These are phyloP conservation scores for Stentor coeruleus DNA, from an alignment of 73 alveolate species.

Conservation along the genomic window DNA sequence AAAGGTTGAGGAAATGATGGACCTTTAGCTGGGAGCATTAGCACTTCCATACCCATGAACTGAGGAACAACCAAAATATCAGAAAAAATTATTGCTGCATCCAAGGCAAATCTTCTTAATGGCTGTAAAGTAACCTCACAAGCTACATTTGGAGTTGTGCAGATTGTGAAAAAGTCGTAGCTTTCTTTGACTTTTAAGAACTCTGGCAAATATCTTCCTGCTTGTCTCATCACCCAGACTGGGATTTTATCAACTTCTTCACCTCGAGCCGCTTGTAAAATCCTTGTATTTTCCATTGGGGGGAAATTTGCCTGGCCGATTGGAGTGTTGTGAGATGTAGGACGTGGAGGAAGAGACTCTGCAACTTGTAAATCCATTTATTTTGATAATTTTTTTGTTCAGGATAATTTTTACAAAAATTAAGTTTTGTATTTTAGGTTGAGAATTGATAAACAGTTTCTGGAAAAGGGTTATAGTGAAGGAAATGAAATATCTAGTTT, in stretches of 20 bases:
- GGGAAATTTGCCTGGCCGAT: neutral
- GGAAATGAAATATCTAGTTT: too few species aligned
- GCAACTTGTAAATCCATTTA: conserved; percentile 11
- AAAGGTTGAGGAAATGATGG: conserved; percentile 60
- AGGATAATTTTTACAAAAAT: too few species aligned
- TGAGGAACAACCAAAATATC: conserved; percentile 68
- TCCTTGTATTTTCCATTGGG: neutral
- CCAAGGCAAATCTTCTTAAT: conserved; percentile 49
- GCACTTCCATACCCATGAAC: conserved; percentile 71
- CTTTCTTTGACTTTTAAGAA: conserved; percentile 37
- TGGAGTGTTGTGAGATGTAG: neutral
- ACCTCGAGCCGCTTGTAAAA: neutral
- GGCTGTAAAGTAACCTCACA: conserved; percentile 75
- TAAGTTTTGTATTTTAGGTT: too few species aligned
- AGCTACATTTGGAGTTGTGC: conserved; percentile 61
- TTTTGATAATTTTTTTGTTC: too few species aligned
- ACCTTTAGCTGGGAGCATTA: conserved; percentile 55
- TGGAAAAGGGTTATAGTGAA: too few species aligned
- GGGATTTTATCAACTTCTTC: conserved; percentile 41
- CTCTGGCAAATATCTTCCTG: conserved; percentile 69
- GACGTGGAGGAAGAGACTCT: conserved; percentile 6
- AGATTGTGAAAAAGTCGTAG: conserved; percentile 51
- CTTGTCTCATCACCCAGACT: conserved; percentile 61
- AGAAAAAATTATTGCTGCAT: conserved; percentile 69
- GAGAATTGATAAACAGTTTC: too few species aligned